Evolutionary conservation across 106 monocot genomes (phyloP).

Genomic region (Apostasia ramifera): DNA sequence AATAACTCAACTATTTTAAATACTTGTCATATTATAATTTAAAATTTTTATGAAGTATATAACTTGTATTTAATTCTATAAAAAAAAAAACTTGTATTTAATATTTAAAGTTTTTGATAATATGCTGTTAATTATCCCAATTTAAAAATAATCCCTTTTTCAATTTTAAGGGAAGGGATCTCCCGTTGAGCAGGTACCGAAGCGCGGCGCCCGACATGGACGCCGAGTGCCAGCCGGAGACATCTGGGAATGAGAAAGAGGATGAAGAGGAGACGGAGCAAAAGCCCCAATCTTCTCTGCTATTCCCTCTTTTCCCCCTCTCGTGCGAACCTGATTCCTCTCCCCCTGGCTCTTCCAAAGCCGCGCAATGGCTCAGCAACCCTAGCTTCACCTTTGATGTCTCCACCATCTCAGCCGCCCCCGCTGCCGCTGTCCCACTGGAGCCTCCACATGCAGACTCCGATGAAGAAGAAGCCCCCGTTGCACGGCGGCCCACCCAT

Average conservation of each 20-base stretch:
- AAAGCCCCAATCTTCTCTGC: not conserved
- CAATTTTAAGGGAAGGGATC: too few relatives aligned
- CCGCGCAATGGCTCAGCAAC: slow-evolving; percentile 64
- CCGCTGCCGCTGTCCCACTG: slow-evolving; percentile 1
- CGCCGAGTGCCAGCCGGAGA: not conserved
- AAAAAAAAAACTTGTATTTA: too few relatives aligned
- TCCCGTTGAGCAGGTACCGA: too few relatives aligned
- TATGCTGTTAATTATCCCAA: too few relatives aligned
- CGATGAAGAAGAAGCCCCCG: slow-evolving; percentile 14
- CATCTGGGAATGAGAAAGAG: not conserved
- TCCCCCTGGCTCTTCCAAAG: slow-evolving; percentile 1
- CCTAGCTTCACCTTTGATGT: slow-evolving; percentile 64
- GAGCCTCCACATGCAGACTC: not conserved
- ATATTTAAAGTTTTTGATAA: too few relatives aligned
- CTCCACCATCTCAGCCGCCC: slow-evolving; percentile 21
- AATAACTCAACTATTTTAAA: too few relatives aligned
- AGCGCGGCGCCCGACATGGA: not conserved
- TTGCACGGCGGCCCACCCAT: slow-evolving; percentile 16
- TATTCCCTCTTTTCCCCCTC: slow-evolving; percentile 5
- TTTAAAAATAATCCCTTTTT: too few relatives aligned
- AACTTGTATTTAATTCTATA: too few relatives aligned
- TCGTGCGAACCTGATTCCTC: slow-evolving; percentile 14
- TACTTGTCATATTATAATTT: too few relatives aligned
- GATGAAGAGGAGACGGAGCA: not conserved
- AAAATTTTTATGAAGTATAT: too few relatives aligned